These are phyloP conservation scores for Triangularia verruculosa DNA, from an alignment of 2,329 filamentous ascomycete genomes.

Conservation along the genomic window DNA sequence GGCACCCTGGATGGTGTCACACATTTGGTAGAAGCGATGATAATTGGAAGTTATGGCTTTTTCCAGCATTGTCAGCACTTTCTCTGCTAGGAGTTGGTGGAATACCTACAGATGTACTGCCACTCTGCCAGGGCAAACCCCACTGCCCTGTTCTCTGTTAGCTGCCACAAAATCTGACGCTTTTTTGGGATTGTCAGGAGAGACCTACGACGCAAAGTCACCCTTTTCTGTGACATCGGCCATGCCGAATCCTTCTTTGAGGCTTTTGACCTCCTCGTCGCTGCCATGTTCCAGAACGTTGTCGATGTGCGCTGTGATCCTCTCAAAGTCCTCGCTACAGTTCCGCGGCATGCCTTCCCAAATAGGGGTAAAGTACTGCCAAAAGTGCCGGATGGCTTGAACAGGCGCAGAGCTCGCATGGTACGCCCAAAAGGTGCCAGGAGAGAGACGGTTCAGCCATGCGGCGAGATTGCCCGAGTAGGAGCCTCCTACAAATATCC, in stretches of 20 bases:
- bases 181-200: background rate
- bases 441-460: slow-evolving; percentile 51
- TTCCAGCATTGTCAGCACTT: background rate
- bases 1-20: slow-evolving; percentile 37
- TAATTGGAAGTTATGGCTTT: background rate
- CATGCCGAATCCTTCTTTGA: slow-evolving; percentile 54
- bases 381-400: slow-evolving; percentile 54
- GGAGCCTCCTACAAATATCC: slow-evolving; percentile 55
- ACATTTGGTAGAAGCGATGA: slow-evolving; percentile 35
- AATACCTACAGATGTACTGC: slow-evolving; percentile 28
- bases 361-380: slow-evolving; percentile 57
- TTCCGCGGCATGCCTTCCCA: slow-evolving; percentile 57
- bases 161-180: background rate
- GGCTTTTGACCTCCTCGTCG: slow-evolving; percentile 37
- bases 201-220: slow-evolving; percentile 45
- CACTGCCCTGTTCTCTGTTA: slow-evolving; percentile 25
- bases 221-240: slow-evolving; percentile 47
- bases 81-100: background rate
- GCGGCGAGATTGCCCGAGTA: slow-evolving; percentile 56
- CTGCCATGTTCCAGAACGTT: slow-evolving; percentile 42
- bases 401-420: slow-evolving; percentile 56
- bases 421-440: slow-evolving; percentile 60
- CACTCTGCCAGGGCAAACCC: slow-evolving; percentile 37
- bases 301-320: slow-evolving; percentile 55
- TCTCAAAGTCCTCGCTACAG: slow-evolving; percentile 51